These are phyloP conservation scores for Physcomitrellopsis africana DNA, from an alignment of 225 moss, liverwort and hornwort species.

Conservation along the genomic window DNA sequence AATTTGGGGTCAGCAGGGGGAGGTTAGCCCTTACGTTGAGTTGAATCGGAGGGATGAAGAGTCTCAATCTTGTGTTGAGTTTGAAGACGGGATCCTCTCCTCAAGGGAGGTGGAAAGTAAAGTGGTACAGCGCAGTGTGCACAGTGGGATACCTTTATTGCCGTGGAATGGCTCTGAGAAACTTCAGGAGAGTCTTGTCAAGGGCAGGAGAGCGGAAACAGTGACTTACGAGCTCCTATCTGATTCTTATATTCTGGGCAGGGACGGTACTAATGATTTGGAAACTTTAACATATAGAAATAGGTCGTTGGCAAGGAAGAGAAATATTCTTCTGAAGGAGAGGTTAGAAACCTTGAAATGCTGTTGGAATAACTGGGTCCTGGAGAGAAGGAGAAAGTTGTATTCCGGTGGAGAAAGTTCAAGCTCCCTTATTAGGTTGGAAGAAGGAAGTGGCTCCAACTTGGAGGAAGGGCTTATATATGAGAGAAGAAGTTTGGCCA, in stretches of 20 bases:
- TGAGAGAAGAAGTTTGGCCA: conserved; percentile 26
- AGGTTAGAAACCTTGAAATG: conserved; percentile 27
- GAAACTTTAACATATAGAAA: conserved; percentile 16
- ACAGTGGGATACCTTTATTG: conserved; percentile 28
- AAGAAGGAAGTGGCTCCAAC: conserved; percentile 16
- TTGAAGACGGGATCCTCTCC: conserved; percentile 10
- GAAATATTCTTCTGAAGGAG: conserved; percentile 5
- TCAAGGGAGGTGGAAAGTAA: conserved; percentile 21
- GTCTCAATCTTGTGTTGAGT: conserved; percentile 14
- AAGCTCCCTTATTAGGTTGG: conserved; percentile 11
- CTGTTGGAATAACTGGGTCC: conserved; percentile 40
- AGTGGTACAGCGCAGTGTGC: conserved; percentile 10
- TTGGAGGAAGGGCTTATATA: conserved; percentile 23
- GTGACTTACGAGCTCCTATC: conserved; percentile 2
- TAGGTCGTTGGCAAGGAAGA: conserved; percentile 10
- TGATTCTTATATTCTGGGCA: conserved; percentile 14
- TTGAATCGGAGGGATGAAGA: conserved; percentile 14
- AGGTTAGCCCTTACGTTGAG: conserved; percentile 4
- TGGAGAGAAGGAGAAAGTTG: conserved; percentile 34
- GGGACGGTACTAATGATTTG: conserved; percentile 17
- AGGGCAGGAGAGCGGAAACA: conserved; percentile 14
- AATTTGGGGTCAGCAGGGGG: conserved; percentile 34
- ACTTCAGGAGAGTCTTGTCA: conserved; percentile 17
- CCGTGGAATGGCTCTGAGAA: conserved; percentile 23
- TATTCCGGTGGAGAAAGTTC: conserved; percentile 27